A percentile compares a stretch with the other conserved stretches of the same genome.
Evolutionary conservation across 2,329 filamentous ascomycete species (phyloP).

Genomic region (Pyricularia grisea): DNA sequence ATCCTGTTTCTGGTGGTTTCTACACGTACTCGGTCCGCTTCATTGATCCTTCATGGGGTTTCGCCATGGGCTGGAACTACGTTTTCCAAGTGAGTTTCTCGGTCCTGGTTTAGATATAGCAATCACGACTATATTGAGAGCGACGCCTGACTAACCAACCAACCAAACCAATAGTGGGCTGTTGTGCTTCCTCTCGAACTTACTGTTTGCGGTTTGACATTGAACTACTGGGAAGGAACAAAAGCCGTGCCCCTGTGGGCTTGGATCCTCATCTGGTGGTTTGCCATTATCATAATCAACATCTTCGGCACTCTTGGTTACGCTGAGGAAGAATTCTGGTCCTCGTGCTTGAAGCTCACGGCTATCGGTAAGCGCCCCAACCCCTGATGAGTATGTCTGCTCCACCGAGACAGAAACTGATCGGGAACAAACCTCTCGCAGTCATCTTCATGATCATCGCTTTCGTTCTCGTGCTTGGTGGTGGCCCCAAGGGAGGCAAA

Average conservation of each 20-base stretch:
- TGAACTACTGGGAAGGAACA: slow-evolving; percentile 39
- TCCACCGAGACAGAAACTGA: neutral
- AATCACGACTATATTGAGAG: neutral
- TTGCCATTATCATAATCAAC: slow-evolving; percentile 40
- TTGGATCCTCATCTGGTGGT: slow-evolving; percentile 45
- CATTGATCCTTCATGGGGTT: slow-evolving; percentile 51
- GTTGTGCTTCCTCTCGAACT: slow-evolving; percentile 40
- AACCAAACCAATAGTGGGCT: slow-evolving; percentile 27
- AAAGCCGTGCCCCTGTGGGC: slow-evolving; percentile 27
- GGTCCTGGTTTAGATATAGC: neutral
- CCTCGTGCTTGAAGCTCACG: slow-evolving; percentile 44
- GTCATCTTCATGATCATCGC: slow-evolving; percentile 54
- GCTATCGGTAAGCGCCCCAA: slow-evolving; percentile 19
- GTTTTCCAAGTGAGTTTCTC: slow-evolving; percentile 23
- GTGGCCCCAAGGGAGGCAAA: slow-evolving; percentile 35
- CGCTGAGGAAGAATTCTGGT: slow-evolving; percentile 46
- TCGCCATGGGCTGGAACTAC: slow-evolving; percentile 42
- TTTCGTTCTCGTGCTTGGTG: slow-evolving; percentile 47
- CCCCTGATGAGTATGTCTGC: neutral
- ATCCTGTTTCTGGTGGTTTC: slow-evolving; percentile 53
- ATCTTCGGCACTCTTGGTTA: slow-evolving; percentile 45
- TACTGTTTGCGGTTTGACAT: slow-evolving; percentile 39
- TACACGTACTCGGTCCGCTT: slow-evolving; percentile 53
- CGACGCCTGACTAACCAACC: neutral
- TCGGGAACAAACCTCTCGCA: neutral